Evolutionary conservation across 129 eudicot genomes (phyloP).

Genomic region (Arctium minus): DNA sequence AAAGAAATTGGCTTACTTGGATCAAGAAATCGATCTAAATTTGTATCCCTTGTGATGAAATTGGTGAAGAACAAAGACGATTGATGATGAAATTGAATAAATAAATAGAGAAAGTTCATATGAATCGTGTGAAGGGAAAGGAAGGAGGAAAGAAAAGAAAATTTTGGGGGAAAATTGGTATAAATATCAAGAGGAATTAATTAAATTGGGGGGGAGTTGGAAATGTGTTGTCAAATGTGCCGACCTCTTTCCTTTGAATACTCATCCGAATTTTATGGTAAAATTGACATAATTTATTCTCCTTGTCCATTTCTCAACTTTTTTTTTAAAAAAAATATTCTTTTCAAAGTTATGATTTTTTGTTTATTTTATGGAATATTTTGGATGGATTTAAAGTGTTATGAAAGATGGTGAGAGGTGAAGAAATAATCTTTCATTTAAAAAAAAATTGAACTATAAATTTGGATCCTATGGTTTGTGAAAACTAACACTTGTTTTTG

Average conservation of each 20-base stretch:
- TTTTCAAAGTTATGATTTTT: too few species aligned
- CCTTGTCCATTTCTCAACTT: not conserved
- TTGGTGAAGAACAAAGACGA: conserved; percentile 1
- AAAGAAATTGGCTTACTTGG: conserved; percentile 21
- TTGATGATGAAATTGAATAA: not conserved
- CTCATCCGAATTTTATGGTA: not conserved
- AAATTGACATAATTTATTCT: not conserved
- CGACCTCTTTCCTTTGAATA: not conserved
- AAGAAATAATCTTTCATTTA: not conserved
- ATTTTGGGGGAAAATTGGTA: not conserved
- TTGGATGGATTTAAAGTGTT: not conserved
- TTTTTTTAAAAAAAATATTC: not conserved
- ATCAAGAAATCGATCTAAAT: conserved; percentile 16
- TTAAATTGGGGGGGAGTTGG: not conserved
- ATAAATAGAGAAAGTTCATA: conserved; percentile 11
- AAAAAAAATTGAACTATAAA: too few species aligned
- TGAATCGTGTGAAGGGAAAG: conserved; percentile 13
- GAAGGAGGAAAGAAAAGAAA: not conserved
- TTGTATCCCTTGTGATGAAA: not conserved
- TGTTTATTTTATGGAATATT: not conserved
- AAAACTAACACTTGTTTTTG: too few species aligned
- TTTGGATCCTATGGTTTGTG: too few species aligned
- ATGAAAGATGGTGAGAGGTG: not conserved
- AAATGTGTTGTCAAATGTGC: not conserved
- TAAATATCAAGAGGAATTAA: not conserved